These are phyloP conservation scores for Pythium utonaiense DNA, from an alignment of 352 stramenopile species.

Conservation along the genomic window DNA sequence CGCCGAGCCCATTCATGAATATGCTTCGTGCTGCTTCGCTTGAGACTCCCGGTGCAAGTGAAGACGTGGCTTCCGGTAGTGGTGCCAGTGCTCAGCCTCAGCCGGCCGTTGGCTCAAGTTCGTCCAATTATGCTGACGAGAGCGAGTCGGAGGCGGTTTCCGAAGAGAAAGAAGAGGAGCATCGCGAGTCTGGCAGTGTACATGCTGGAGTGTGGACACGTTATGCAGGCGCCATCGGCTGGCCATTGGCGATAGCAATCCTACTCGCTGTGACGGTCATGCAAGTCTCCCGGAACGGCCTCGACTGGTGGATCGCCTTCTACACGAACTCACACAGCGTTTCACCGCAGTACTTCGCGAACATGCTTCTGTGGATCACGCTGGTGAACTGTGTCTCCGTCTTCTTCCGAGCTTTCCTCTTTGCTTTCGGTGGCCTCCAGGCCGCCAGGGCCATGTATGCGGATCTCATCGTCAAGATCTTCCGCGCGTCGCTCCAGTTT, in stretches of 20 bases:
- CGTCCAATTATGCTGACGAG: background rate
- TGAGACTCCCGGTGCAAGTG: background rate
- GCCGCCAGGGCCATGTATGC: slow-evolving; percentile 65
- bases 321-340: slow-evolving; percentile 68
- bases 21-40: slow-evolving; percentile 1
- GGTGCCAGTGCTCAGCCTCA: no score
- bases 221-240: slow-evolving; percentile 57
- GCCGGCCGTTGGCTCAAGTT: no score
- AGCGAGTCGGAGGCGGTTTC: background rate
- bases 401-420: slow-evolving; percentile 80
- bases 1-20: background rate
- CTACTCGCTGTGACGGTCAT: slow-evolving; percentile 57
- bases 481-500: slow-evolving; percentile 54
- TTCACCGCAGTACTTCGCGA: slow-evolving; percentile 43
- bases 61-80: no score
- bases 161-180: slow-evolving; percentile 28
- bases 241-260: slow-evolving; percentile 39
- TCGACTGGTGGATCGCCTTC: slow-evolving; percentile 84
- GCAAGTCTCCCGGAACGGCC: slow-evolving; percentile 72
- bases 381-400: slow-evolving; percentile 61
- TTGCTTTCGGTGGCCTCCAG: slow-evolving; percentile 72
- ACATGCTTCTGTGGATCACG: slow-evolving; percentile 61
- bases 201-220: slow-evolving; percentile 53
- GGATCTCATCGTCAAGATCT: slow-evolving; percentile 47
- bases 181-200: slow-evolving; percentile 58